Conservation (phyloP, 805 yeast genomes). For the Candida chauliodis region DNA sequence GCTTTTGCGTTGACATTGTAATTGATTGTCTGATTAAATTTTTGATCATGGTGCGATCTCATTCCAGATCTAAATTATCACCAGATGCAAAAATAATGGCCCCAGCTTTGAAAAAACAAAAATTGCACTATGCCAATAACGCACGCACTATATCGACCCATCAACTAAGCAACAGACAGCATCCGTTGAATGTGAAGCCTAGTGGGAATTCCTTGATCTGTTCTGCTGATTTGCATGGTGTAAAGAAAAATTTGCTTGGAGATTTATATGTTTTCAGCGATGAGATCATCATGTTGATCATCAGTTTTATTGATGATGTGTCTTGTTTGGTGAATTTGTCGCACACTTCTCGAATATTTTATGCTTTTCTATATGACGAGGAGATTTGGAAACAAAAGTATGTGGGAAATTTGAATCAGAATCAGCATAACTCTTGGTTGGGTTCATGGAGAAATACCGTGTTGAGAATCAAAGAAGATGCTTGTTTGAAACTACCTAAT, state of each 20-base stretch:
- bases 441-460: slow-evolving; percentile 81
- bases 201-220: slow-evolving; percentile 58
- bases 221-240: slow-evolving; percentile 16
- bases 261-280: slow-evolving; percentile 52
- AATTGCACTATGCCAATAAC: too few species aligned
- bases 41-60: too few species aligned
- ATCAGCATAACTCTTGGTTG: slow-evolving; percentile 45
- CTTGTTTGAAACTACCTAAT: slow-evolving; percentile 38
- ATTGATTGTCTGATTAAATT: not conserved
- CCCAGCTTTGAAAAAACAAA: not conserved
- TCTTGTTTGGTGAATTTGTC: slow-evolving; percentile 50
- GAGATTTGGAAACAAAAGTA: slow-evolving; percentile 76
- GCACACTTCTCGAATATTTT: slow-evolving; percentile 61
- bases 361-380: slow-evolving; percentile 72
- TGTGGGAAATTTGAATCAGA: slow-evolving; percentile 15
- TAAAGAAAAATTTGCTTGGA: slow-evolving; percentile 46
- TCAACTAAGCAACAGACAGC: slow-evolving; percentile 38
- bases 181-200: slow-evolving; percentile 75
- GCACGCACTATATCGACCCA: slow-evolving; percentile 20
- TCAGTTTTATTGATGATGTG: slow-evolving; percentile 47
- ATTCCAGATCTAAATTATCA: slow-evolving; percentile 1
- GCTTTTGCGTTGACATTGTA: slow-evolving; percentile 17
- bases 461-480: slow-evolving; percentile 43
- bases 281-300: slow-evolving; percentile 54
- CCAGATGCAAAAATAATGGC: slow-evolving; percentile 1